These are phyloP conservation scores for Debaryomycetaceae sp. DNA, from an alignment of 1,139 yeast genomes.

Conservation along the genomic window DNA sequence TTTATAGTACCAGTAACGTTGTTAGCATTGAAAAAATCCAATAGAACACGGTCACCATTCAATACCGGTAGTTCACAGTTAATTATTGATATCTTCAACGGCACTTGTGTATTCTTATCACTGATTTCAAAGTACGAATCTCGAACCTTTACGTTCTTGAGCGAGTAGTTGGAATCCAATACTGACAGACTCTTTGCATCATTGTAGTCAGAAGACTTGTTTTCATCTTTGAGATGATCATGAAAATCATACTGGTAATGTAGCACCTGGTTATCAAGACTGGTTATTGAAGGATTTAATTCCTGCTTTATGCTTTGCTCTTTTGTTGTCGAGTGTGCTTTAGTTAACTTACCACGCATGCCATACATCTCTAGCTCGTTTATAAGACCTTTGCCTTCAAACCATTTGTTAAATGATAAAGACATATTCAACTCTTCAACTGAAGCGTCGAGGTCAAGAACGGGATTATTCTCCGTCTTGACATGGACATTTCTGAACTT, in stretches of 20 bases:
- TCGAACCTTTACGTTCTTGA: slow-evolving; percentile 49
- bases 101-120: slow-evolving; percentile 26
- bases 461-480: slow-evolving; percentile 13
- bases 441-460: slow-evolving; percentile 31
- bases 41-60: slow-evolving; percentile 53
- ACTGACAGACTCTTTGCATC: slow-evolving; percentile 9
- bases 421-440: slow-evolving; percentile 57
- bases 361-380: slow-evolving; percentile 62
- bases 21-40: slow-evolving; percentile 67
- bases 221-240: slow-evolving; percentile 22
- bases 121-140: slow-evolving; percentile 52
- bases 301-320: not conserved
- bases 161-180: slow-evolving; percentile 41
- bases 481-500: slow-evolving; percentile 52
- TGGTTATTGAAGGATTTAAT: not conserved
- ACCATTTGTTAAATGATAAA: slow-evolving; percentile 66
- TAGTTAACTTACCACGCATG: slow-evolving; percentile 48
- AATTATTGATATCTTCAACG: slow-evolving; percentile 55
- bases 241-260: slow-evolving; percentile 33
- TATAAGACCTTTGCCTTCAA: slow-evolving; percentile 63
- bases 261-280: slow-evolving; percentile 21
- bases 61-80: slow-evolving; percentile 62
- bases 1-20: slow-evolving; percentile 71
- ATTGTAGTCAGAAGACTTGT: slow-evolving; percentile 5
- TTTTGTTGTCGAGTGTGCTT: slow-evolving; percentile 4